These are phyloP conservation scores for Silene conica DNA, from an alignment of 148 eudicot genomes.

Conservation along the genomic window DNA sequence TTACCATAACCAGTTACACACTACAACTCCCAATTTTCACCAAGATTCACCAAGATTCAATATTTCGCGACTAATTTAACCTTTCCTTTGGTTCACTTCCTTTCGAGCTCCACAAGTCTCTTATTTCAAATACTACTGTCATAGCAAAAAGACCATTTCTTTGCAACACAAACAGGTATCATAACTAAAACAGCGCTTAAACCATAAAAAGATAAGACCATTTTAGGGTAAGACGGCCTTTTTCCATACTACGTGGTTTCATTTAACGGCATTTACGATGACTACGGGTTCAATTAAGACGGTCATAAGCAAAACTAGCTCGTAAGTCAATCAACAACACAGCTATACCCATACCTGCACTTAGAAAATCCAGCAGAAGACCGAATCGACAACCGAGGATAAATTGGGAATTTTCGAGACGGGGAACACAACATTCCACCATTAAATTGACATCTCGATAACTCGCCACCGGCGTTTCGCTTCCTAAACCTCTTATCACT, in stretches of 20 bases:
- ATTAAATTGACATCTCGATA: slow-evolving; percentile 2
- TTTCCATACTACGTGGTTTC: no score
- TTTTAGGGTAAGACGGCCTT: no score
- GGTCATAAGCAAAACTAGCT: no score
- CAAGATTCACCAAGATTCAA: background rate
- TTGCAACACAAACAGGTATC: no score
- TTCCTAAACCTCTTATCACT: slow-evolving; percentile 10
- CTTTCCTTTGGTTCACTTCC: background rate
- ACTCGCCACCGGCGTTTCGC: background rate
- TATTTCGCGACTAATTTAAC: background rate
- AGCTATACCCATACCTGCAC: slow-evolving; percentile 13
- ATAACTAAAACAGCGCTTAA: background rate
- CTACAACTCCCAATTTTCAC: background rate
- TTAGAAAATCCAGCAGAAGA: slow-evolving; percentile 7
- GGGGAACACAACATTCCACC: slow-evolving; percentile 3
- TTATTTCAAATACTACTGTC: background rate
- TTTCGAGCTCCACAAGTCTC: background rate
- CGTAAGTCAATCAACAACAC: background rate
- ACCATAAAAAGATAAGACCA: no score
- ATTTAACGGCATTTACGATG: no score
- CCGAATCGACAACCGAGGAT: slow-evolving; percentile 12
- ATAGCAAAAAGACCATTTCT: background rate
- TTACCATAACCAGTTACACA: background rate
- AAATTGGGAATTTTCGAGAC: slow-evolving; percentile 5
- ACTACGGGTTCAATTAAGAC: no score